Evolutionary conservation across 495 filamentous ascomycete genomes (phyloP).

Genomic region (Penicillium canariense): DNA sequence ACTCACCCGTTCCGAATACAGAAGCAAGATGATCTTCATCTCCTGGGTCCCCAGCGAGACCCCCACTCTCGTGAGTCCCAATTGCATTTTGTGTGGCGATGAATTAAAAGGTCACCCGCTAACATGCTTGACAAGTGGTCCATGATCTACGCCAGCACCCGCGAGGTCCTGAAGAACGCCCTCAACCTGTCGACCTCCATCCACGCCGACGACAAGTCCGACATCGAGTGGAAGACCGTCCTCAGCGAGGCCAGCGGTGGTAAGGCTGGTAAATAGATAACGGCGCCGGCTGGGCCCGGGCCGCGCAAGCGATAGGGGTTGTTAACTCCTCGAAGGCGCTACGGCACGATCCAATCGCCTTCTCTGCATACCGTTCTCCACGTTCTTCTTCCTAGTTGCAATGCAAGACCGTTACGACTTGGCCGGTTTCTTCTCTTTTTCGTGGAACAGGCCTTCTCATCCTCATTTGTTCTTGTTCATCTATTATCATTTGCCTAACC

Average conservation of each 20-base stretch:
- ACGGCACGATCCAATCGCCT: slow-evolving; percentile 30
- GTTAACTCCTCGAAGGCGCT: slow-evolving; percentile 15
- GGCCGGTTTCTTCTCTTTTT: slow-evolving; percentile 16
- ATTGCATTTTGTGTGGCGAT: neutral
- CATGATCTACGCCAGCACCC: slow-evolving; percentile 97
- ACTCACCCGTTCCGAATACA: slow-evolving; percentile 33
- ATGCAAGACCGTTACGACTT: slow-evolving; percentile 47
- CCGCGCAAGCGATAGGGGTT: slow-evolving; percentile 25
- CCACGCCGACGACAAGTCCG: slow-evolving; percentile 89
- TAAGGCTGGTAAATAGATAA: slow-evolving; percentile 44
- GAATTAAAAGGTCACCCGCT: slow-evolving; percentile 13
- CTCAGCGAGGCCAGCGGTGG: slow-evolving; percentile 80
- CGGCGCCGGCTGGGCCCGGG: slow-evolving; percentile 41
- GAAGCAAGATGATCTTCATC: slow-evolving; percentile 96
- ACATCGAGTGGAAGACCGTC: slow-evolving; percentile 81
- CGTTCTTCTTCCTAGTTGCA: slow-evolving; percentile 39
- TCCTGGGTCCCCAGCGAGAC: slow-evolving; percentile 88
- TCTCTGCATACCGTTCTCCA: slow-evolving; percentile 32
- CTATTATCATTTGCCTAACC: neutral
- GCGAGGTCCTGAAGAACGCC: slow-evolving; percentile 84
- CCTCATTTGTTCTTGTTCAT: neutral
- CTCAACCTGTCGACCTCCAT: slow-evolving; percentile 77
- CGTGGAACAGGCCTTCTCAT: neutral
- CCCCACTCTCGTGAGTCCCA: slow-evolving; percentile 67
- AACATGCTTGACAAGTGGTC: slow-evolving; percentile 41